Conservation (phyloP, 2,329 filamentous ascomycete genomes). For the Colletotrichum sp. region DNA sequence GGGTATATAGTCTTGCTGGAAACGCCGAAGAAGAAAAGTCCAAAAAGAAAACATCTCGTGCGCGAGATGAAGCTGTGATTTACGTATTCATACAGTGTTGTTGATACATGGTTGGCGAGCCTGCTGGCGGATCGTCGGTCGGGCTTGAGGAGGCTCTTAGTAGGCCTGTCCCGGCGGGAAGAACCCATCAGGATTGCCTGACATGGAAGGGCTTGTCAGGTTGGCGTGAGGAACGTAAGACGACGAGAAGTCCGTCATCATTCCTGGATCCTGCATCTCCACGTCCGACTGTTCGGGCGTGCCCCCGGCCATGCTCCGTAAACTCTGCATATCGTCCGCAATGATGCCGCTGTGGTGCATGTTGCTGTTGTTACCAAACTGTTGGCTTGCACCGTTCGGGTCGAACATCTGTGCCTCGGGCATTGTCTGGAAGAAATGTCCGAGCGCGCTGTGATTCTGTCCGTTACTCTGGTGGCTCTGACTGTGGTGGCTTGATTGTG, state of each 20-base stretch:
- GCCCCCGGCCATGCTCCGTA: constrained; percentile 34
- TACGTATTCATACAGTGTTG: background rate
- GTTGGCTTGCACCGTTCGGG: constrained; percentile 7
- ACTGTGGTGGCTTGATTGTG: constrained; percentile 11
- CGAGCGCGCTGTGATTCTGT: constrained; percentile 8
- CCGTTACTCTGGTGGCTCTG: background rate
- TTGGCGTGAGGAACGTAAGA: constrained; percentile 15
- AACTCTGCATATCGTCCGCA: constrained; percentile 38
- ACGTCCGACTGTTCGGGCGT: constrained; percentile 33
- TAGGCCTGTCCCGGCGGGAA: constrained; percentile 15
- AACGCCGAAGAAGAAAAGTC: background rate
- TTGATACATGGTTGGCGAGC: background rate
- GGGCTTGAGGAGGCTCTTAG: background rate
- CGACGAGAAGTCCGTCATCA: constrained; percentile 28
- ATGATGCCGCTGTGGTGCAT: constrained; percentile 33
- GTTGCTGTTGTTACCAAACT: background rate
- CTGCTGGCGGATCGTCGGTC: background rate
- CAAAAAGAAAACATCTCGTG: background rate
- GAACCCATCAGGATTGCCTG: constrained; percentile 1
- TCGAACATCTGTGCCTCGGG: constrained; percentile 21
- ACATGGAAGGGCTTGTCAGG: constrained; percentile 9
- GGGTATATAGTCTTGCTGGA: constrained; percentile 15
- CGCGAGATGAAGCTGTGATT: constrained; percentile 1
- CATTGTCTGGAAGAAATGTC: constrained; percentile 19
- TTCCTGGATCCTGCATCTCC: constrained; percentile 37